Evolutionary conservation across 805 yeast genomes (phyloP).

Genomic region (Kazachstania kunashirensis): DNA sequence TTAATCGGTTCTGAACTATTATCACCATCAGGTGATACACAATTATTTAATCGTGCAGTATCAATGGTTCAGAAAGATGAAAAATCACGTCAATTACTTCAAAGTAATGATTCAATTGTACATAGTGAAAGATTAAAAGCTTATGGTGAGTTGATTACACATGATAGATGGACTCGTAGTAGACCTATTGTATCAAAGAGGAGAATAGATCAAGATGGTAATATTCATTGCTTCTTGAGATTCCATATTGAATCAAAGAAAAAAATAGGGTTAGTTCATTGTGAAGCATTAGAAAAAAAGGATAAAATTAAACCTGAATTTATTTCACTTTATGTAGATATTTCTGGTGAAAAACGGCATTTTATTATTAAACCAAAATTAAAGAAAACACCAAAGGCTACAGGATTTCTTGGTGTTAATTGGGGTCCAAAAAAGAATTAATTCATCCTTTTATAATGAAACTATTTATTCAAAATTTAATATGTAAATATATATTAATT

Average conservation of each 20-base stretch:
- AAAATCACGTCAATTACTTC: conserved; percentile 46
- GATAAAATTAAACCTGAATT: conserved; percentile 59
- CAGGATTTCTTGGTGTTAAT: conserved; percentile 68
- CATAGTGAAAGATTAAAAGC: conserved; percentile 63
- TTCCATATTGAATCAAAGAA: conserved; percentile 72
- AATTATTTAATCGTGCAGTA: conserved; percentile 80
- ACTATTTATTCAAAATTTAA: too few species aligned
- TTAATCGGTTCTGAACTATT: conserved; percentile 70
- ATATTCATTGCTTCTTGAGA: conserved; percentile 73
- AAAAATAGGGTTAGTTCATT: conserved; percentile 58
- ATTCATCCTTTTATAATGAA: too few species aligned
- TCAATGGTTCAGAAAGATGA: conserved; percentile 61
- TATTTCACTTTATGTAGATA: conserved; percentile 64
- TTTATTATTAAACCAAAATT: conserved; percentile 60
- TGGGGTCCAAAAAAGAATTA: conserved; percentile 72
- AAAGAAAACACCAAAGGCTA: conserved; percentile 34
- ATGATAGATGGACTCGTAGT: conserved; percentile 77
- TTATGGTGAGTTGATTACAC: conserved; percentile 58
- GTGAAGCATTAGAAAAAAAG: conserved; percentile 65
- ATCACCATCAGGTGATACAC: conserved; percentile 86
- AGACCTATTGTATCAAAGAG: conserved; percentile 67
- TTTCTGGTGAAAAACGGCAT: conserved; percentile 57
- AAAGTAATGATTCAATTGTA: conserved; percentile 33
- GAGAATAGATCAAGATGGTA: conserved; percentile 61
- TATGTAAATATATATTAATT: background rate